phyloP scores from a whole-genome alignment of 108 stramenopile genomes.

The Fistulifera pelliculosa region DNA sequence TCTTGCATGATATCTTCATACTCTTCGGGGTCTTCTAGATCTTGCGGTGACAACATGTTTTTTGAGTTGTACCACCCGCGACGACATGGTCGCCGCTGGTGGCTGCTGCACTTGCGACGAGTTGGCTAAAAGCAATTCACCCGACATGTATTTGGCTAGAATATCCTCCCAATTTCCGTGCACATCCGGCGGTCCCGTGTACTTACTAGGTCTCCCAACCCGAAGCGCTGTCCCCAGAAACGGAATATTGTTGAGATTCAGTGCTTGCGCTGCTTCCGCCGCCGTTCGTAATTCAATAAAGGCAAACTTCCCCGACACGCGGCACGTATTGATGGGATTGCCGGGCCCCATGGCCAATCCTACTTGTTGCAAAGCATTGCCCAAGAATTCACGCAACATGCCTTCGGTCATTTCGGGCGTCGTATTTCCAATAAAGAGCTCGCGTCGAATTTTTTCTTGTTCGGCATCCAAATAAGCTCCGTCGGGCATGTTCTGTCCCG shows the following conservation, averaged over 20 bases:
- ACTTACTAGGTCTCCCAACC: slow-evolving; percentile 87
- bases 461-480: slow-evolving; percentile 45
- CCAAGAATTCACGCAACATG: slow-evolving; percentile 77
- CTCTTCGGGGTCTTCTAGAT: slow-evolving; percentile 75
- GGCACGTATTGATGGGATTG: slow-evolving; percentile 79
- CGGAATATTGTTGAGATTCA: slow-evolving; percentile 91
- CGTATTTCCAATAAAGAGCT: slow-evolving; percentile 91
- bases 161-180: slow-evolving; percentile 95
- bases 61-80: slow-evolving; percentile 80
- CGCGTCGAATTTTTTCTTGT: slow-evolving; percentile 75
- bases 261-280: slow-evolving; percentile 81
- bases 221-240: slow-evolving; percentile 82
- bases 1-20: slow-evolving; percentile 87
- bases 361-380: slow-evolving; percentile 80
- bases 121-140: slow-evolving; percentile 51
- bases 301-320: slow-evolving; percentile 87
- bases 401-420: slow-evolving; percentile 88
- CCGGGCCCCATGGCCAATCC: slow-evolving; percentile 71
- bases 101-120: slow-evolving; percentile 20
- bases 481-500: slow-evolving; percentile 57
- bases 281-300: slow-evolving; percentile 83
- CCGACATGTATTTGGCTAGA: slow-evolving; percentile 84
- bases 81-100: slow-evolving; percentile 25
- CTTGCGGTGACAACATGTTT: slow-evolving; percentile 81
- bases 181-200: slow-evolving; percentile 73